These are phyloP conservation scores for Tuctoria greenei DNA, from an alignment of 176 grass and related monocot species.

Conservation along the genomic window DNA sequence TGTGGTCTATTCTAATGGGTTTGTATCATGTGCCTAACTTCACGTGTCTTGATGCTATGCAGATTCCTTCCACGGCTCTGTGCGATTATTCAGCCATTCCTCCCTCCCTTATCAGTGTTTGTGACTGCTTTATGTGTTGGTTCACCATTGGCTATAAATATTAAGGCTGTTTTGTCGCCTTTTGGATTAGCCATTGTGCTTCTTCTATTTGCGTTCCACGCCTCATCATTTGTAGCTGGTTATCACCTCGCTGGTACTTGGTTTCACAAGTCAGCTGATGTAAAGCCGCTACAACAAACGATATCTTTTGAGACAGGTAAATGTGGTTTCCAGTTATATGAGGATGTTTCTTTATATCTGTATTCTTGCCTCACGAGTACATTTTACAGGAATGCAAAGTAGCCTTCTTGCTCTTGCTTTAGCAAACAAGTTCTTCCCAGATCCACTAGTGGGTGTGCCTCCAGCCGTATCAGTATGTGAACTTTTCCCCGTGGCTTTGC, in stretches of 20 bases:
- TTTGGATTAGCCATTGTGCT: slow-evolving; percentile 76
- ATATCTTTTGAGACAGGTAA: slow-evolving; percentile 92
- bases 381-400: slow-evolving; percentile 86
- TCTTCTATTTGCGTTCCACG: slow-evolving; percentile 82
- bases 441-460: slow-evolving; percentile 95
- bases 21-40: slow-evolving; percentile 21
- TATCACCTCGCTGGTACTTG: slow-evolving; percentile 67
- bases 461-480: slow-evolving; percentile 85
- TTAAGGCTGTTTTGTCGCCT: slow-evolving; percentile 75
- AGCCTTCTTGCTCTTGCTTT: slow-evolving; percentile 98
- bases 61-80: slow-evolving; percentile 87
- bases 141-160: slow-evolving; percentile 94
- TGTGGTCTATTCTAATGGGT: background rate
- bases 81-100: slow-evolving; percentile 86
- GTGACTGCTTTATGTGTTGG: slow-evolving; percentile 96
- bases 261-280: slow-evolving; percentile 68
- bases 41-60: slow-evolving; percentile 6
- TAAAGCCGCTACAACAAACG: slow-evolving; percentile 88
- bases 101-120: slow-evolving; percentile 85
- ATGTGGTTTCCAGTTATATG: slow-evolving; percentile 10
- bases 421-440: slow-evolving; percentile 94
- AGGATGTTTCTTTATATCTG: slow-evolving; percentile 3
- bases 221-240: slow-evolving; percentile 75
- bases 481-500: background rate
- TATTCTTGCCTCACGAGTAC: slow-evolving; percentile 39